A percentile compares a stretch with the other conserved stretches of the same genome.
phyloP scores from a whole-genome alignment of 2,329 filamentous ascomycete genomes.

The Aspergillus sp. region DNA sequence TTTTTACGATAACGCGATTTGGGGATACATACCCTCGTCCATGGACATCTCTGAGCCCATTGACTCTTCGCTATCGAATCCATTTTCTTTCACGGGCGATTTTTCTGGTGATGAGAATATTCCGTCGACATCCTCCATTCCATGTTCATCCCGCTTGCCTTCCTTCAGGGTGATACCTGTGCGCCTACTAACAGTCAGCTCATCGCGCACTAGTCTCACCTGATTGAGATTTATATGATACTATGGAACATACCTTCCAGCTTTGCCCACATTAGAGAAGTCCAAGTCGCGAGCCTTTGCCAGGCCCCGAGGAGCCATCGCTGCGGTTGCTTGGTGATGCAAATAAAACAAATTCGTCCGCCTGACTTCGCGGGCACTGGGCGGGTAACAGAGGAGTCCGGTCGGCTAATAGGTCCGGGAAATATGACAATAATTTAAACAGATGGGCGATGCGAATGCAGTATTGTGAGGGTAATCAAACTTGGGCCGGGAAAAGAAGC shows the following conservation, averaged over 20 bases:
- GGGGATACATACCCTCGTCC: constrained; percentile 56
- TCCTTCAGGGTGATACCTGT: constrained; percentile 83
- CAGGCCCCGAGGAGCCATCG: constrained; percentile 41
- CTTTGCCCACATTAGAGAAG: constrained; percentile 49
- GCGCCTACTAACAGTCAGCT: constrained; percentile 60
- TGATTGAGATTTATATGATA: background rate
- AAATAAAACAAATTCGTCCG: constrained; percentile 2
- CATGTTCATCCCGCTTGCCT: constrained; percentile 83
- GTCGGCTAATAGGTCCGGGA: background rate
- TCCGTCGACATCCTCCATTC: constrained; percentile 81
- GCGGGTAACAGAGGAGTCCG: background rate
- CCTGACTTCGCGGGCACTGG: background rate
- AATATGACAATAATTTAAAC: background rate
- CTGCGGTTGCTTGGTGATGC: constrained; percentile 16
- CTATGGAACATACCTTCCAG: constrained; percentile 40
- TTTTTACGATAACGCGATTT: background rate
- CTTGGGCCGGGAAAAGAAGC: constrained; percentile 4
- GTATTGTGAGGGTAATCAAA: background rate
- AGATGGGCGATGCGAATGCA: background rate
- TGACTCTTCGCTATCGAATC: constrained; percentile 37
- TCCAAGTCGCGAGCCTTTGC: constrained; percentile 47
- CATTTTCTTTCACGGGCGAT: constrained; percentile 43
- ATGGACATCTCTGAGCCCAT: constrained; percentile 63
- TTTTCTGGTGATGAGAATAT: constrained; percentile 87
- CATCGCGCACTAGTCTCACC: background rate